Conservation (phyloP, 2,329 filamentous ascomycete genomes). For the Sodiomyces alkalinus region DNA sequence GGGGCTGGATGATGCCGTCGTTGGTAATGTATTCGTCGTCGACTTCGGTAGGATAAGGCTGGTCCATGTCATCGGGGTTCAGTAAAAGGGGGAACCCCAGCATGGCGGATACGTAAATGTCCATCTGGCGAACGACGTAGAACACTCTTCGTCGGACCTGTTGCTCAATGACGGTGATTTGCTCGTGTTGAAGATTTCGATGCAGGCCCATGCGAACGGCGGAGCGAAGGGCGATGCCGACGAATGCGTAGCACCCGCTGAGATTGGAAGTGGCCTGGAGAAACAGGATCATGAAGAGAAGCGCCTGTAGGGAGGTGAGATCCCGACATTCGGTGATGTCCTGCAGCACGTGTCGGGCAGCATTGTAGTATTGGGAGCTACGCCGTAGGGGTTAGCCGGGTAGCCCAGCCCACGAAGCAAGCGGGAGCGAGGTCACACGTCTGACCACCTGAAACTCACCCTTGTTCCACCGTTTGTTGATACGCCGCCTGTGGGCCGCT, state of each 20-base stretch:
- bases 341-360: conserved; percentile 48
- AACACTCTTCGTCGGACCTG: conserved; percentile 51
- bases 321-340: conserved; percentile 58
- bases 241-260: conserved; percentile 65
- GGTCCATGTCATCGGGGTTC: conserved; percentile 50
- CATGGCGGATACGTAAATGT: conserved; percentile 53
- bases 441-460: conserved; percentile 27
- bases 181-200: conserved; percentile 50
- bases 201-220: conserved; percentile 68
- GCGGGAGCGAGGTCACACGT: not conserved
- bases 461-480: conserved; percentile 37
- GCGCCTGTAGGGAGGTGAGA: conserved; percentile 56
- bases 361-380: conserved; percentile 62
- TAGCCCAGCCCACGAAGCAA: not conserved
- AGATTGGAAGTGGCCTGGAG: conserved; percentile 67
- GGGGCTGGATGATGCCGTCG: conserved; percentile 37
- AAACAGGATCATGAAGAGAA: conserved; percentile 70
- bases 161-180: conserved; percentile 46
- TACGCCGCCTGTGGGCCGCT: conserved; percentile 31
- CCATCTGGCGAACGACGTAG: conserved; percentile 54
- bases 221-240: conserved; percentile 62
- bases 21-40: conserved; percentile 54
- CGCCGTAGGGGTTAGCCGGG: conserved; percentile 10
- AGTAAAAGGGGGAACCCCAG: conserved; percentile 51
- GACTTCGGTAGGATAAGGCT: conserved; percentile 47